A percentile compares a stretch with the other conserved stretches of the same genome.
Evolutionary conservation across 371 early-diverging fungal species (phyloP).

Genomic region (Conidiobolus incongruus): DNA sequence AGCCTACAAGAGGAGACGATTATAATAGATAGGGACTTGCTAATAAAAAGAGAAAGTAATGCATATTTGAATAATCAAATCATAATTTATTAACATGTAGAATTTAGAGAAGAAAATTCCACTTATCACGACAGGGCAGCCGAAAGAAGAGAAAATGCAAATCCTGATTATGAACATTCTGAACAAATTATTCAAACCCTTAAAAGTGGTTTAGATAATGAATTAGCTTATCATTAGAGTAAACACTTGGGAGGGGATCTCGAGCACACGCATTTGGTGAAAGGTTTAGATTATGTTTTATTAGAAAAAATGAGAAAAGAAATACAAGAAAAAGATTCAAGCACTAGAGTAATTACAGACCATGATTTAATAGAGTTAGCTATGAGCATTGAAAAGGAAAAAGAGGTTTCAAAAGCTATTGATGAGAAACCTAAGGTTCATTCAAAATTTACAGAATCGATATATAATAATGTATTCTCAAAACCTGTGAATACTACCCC

Average conservation of each 20-base stretch:
- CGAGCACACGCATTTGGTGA: constrained; percentile 74
- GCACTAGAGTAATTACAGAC: constrained; percentile 7
- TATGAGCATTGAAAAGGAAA: constrained; percentile 5
- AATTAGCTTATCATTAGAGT: constrained; percentile 18
- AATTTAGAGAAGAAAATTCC: constrained; percentile 1
- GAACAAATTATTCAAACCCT: too few relatives aligned
- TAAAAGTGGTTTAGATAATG: constrained; percentile 10
- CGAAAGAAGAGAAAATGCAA: constrained; percentile 46
- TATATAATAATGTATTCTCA: constrained; percentile 15
- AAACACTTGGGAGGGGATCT: constrained; percentile 76
- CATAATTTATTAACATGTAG: too few relatives aligned
- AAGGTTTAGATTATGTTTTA: constrained; percentile 69
- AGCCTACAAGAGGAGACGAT: too few relatives aligned
- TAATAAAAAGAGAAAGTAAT: too few relatives aligned
- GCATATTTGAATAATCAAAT: too few relatives aligned
- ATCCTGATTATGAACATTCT: constrained; percentile 24
- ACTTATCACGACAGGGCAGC: constrained; percentile 73
- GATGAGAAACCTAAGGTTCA: constrained; percentile 7
- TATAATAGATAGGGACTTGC: too few relatives aligned
- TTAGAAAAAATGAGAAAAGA: constrained; percentile 34
- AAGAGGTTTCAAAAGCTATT: neutral
- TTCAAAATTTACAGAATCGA: constrained; percentile 11
- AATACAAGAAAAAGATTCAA: constrained; percentile 6
- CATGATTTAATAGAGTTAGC: constrained; percentile 7
- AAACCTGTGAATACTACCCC: constrained; percentile 12